Base-by-base conservation (phyloP, 768 basidiomycete species). In the Lentinula raphanica region DNA sequence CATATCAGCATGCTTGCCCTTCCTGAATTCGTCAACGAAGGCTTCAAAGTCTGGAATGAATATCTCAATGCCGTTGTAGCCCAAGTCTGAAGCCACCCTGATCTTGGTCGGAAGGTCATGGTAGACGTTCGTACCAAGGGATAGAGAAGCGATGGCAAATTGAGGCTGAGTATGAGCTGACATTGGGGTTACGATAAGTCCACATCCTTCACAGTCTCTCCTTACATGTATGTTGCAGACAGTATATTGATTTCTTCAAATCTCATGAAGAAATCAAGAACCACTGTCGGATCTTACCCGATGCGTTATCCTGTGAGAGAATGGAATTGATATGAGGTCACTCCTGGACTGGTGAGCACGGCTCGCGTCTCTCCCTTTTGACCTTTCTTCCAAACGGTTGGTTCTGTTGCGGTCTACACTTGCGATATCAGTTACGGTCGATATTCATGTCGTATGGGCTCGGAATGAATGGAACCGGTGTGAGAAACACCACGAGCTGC, bases 41-140 rank as follows among this genome's bases (percentile, higher is more conserved):
- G 56, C 56, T 23, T 70, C 70, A 59, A 67, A 70, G 36, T 66
- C 63, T 36, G 61, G 61, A 49, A 66, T 65, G 51, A 66, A 66
- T 23, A 66, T 62, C 44, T 71, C 69, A 59, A 70, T 67, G 56
- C 72, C 74, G n/a, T 68, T 61, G 59, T 73, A 70, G 62, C 70
- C 69, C n/a, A 73, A 65, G 31, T 68, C 63, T 35, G 71, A 61
- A 25, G 69, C 63, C 9, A 69, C 66, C 6, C 60, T 56, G 40
- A 74, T 62, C 60, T 74, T 75, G 48, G 63, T 65, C 0, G 60
- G 63, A 23, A 73, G 66, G 12, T 64, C 54, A 63, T 74, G 73
- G 58, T 70, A 60, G 3, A 58, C 50, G 42, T 63, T 65, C n/a
- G 59, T 68, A 35, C 69, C 69, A 2, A 70, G 60, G 17, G 69